Evolutionary conservation across 768 basidiomycete species (phyloP).

Genomic region (Hericium erinaceus): DNA sequence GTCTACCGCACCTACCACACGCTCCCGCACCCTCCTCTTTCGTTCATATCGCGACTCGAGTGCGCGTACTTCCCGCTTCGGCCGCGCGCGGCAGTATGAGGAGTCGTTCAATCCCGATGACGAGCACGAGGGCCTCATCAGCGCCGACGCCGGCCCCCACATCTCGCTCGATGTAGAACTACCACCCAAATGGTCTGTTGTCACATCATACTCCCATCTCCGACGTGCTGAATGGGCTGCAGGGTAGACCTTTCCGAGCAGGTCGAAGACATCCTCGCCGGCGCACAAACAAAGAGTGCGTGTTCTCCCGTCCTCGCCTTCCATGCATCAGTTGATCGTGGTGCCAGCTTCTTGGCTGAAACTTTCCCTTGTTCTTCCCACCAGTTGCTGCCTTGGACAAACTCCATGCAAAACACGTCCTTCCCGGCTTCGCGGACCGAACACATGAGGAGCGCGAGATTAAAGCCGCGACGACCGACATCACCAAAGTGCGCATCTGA

Average conservation of each 20-base stretch:
- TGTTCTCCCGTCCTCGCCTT: conserved; percentile 12
- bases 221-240: conserved; percentile 9
- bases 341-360: conserved; percentile 12
- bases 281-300: conserved; percentile 73
- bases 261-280: conserved; percentile 69
- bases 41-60: conserved; percentile 86
- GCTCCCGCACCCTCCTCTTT: conserved; percentile 87
- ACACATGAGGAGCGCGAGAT: conserved; percentile 92
- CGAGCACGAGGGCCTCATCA: conserved; percentile 62
- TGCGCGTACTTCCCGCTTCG: conserved; percentile 34
- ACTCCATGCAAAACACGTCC: conserved; percentile 89
- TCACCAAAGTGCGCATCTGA: conserved; percentile 61
- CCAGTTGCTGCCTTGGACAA: conserved; percentile 86
- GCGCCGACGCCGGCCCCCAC: conserved; percentile 34
- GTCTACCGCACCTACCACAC: conserved; percentile 38
- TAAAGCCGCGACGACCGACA: conserved; percentile 71
- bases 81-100: conserved; percentile 31
- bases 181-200: conserved; percentile 77
- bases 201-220: background rate
- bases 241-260: conserved; percentile 90
- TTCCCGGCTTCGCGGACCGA: conserved; percentile 96
- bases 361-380: conserved; percentile 12
- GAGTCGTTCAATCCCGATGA: conserved; percentile 43
- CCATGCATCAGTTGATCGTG: conserved; percentile 9
- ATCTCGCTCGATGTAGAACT: conserved; percentile 49